These are phyloP conservation scores for Penicillium crustosum DNA, from an alignment of 2,329 filamentous ascomycete genomes.

Conservation along the genomic window DNA sequence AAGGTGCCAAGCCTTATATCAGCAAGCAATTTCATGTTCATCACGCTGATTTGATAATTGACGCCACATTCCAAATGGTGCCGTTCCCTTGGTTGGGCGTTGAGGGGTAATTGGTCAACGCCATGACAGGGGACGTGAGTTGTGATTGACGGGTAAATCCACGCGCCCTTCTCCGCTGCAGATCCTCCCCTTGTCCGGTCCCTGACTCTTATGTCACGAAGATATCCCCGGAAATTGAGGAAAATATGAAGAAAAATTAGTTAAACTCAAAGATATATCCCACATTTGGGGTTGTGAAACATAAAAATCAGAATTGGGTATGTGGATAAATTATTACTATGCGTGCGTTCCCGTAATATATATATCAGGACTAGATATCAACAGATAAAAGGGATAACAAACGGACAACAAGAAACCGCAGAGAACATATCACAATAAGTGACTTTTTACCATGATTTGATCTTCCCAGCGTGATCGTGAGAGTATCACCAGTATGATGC, in stretches of 20 bases:
- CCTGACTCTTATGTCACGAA: too few relatives aligned
- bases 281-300: too few relatives aligned
- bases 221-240: too few relatives aligned
- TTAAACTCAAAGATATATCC: too few relatives aligned
- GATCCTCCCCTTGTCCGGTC: constrained; percentile 13
- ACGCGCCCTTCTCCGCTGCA: constrained; percentile 10
- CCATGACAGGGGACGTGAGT: background rate
- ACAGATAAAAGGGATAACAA: background rate
- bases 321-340: too few relatives aligned
- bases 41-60: background rate
- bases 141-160: constrained; percentile 23
- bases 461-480: background rate
- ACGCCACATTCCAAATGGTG: background rate
- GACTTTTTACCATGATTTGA: background rate
- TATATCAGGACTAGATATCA: background rate
- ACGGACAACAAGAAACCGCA: background rate
- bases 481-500: background rate
- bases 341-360: background rate
- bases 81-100: background rate
- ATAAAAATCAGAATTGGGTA: too few relatives aligned
- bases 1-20: background rate
- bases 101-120: background rate
- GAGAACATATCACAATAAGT: background rate
- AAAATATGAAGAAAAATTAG: too few relatives aligned
- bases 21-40: background rate